phyloP scores from a whole-genome alignment of 163 green algal genomes.

The Prototheca cutis region DNA sequence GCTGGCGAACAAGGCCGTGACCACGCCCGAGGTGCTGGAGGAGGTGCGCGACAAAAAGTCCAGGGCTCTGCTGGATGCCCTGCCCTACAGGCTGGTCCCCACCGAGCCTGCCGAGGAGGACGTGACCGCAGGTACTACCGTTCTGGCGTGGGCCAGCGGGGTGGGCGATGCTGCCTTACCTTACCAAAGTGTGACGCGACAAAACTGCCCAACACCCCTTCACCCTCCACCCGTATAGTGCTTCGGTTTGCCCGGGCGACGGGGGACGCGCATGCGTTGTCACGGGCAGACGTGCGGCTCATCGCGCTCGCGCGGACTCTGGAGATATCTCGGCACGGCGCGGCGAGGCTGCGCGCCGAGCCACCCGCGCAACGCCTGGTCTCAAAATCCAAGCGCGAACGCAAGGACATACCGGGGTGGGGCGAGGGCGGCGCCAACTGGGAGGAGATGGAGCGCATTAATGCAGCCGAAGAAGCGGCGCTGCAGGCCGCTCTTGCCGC shows the following conservation, averaged over 20 bases:
- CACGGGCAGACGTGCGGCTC: conserved; percentile 63
- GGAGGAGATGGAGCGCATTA: conserved; percentile 53
- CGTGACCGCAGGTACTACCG: conserved; percentile 61
- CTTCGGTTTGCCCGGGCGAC: conserved; percentile 68
- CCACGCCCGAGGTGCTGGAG: conserved; percentile 69
- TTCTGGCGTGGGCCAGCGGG: too few species aligned
- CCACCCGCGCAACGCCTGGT: conserved; percentile 13
- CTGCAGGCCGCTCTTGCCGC: background rate
- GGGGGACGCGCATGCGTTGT: conserved; percentile 78
- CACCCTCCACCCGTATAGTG: conserved; percentile 47
- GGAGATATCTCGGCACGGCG: conserved; percentile 57
- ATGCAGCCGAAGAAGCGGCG: conserved; percentile 49
- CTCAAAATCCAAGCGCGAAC: conserved; percentile 11
- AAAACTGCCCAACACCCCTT: too few species aligned
- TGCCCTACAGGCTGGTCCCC: conserved; percentile 60
- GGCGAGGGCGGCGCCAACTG: conserved; percentile 61
- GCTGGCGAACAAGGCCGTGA: conserved; percentile 57
- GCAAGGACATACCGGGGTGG: conserved; percentile 61
- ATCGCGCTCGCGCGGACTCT: conserved; percentile 72
- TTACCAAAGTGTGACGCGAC: too few species aligned
- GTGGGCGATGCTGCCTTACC: too few species aligned
- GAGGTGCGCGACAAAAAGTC: conserved; percentile 79
- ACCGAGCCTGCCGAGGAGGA: conserved; percentile 67
- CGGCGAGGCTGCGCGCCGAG: conserved; percentile 36
- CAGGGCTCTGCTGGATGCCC: conserved; percentile 42